These are phyloP conservation scores for Neurospora sp. DNA, from an alignment of 495 filamentous ascomycete species.

Conservation along the genomic window DNA sequence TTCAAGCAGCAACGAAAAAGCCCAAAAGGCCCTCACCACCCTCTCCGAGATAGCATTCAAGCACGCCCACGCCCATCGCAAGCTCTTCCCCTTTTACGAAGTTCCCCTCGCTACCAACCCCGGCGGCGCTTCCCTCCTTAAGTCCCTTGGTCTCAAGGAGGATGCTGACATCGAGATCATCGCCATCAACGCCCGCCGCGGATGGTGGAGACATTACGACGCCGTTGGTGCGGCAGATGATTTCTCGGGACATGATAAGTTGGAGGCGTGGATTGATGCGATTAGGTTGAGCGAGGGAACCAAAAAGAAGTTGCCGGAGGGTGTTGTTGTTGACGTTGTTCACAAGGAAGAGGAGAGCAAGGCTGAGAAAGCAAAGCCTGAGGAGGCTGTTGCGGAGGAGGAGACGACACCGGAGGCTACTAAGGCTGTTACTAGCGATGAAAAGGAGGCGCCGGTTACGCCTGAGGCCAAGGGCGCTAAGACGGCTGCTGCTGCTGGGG, in stretches of 20 bases:
- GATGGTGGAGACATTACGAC: constrained; percentile 73
- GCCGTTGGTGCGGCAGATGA: constrained; percentile 25
- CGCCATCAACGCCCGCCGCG: constrained; percentile 71
- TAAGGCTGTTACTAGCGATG: constrained; percentile 16
- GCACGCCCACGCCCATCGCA: constrained; percentile 48
- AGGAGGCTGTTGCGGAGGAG: constrained; percentile 14
- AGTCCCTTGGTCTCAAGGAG: constrained; percentile 49
- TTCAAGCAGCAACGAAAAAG: constrained; percentile 31
- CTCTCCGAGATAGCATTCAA: constrained; percentile 70
- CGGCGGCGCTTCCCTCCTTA: constrained; percentile 43
- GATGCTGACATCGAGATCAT: constrained; percentile 50
- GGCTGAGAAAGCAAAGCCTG: constrained; percentile 27
- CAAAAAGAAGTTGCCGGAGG: constrained; percentile 73
- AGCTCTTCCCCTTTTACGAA: constrained; percentile 75
- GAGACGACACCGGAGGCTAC: constrained; percentile 29
- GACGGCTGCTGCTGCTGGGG: background rate
- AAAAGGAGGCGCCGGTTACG: constrained; percentile 5
- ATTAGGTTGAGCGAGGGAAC: constrained; percentile 76
- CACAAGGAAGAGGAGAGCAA: constrained; percentile 19
- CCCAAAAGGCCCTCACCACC: constrained; percentile 48
- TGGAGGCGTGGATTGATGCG: constrained; percentile 82
- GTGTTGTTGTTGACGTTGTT: constrained; percentile 35
- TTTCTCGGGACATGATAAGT: constrained; percentile 41
- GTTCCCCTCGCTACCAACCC: constrained; percentile 52
- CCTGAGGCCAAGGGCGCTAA: too few relatives aligned